phyloP scores from a whole-genome alignment of 1,139 yeast genomes.

The Trichomonascaceae sp. region DNA sequence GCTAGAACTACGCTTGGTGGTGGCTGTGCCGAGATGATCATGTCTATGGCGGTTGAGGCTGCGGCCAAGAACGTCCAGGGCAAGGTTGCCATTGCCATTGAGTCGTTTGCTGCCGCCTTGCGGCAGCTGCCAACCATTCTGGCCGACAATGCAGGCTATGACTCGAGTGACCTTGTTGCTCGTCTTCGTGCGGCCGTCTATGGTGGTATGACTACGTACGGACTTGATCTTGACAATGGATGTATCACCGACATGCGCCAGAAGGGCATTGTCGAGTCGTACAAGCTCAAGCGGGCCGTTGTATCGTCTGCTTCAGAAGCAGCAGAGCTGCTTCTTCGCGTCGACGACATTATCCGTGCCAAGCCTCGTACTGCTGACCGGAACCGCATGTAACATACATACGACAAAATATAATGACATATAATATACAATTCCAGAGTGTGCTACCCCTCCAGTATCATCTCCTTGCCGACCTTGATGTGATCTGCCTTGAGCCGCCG shows the following conservation, averaged over 20 bases:
- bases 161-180: slow-evolving; percentile 83
- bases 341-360: slow-evolving; percentile 91
- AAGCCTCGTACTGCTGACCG: slow-evolving; percentile 96
- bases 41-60: slow-evolving; percentile 96
- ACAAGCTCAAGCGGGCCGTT: slow-evolving; percentile 82
- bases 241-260: slow-evolving; percentile 88
- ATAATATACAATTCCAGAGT: neutral
- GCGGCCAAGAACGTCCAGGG: slow-evolving; percentile 91
- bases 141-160: slow-evolving; percentile 96
- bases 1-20: slow-evolving; percentile 96
- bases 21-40: slow-evolving; percentile 95
- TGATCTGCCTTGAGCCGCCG: too few relatives aligned
- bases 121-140: slow-evolving; percentile 91
- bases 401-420: neutral
- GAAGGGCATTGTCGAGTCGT: slow-evolving; percentile 83
- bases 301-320: slow-evolving; percentile 97
- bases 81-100: slow-evolving; percentile 87
- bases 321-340: slow-evolving; percentile 87
- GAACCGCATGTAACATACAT: slow-evolving; percentile 22
- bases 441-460: neutral
- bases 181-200: slow-evolving; percentile 86
- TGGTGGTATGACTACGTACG: slow-evolving; percentile 84
- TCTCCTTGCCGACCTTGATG: neutral
- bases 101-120: slow-evolving; percentile 85
- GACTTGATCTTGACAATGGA: slow-evolving; percentile 78